A percentile compares a stretch with the other conserved stretches of the same genome.
phyloP scores from a whole-genome alignment of 2,329 filamentous ascomycete species.

The Aquanectria penicillioides region DNA sequence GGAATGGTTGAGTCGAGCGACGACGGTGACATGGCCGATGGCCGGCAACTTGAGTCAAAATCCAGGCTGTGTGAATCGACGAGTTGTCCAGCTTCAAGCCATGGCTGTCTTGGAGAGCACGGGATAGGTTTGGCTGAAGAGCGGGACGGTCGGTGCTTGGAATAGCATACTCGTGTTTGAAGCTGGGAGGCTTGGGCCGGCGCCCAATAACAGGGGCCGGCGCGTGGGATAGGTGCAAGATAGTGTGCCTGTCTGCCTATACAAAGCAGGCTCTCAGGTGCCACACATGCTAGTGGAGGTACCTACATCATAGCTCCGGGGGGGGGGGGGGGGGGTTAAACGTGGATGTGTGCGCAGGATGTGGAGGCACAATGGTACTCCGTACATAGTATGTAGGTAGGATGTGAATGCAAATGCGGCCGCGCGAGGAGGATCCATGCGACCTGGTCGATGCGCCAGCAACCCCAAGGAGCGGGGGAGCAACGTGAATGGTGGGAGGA shows the following conservation, averaged over 20 bases:
- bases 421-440: not conserved
- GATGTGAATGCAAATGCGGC: not conserved
- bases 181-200: constrained; percentile 12
- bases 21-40: constrained; percentile 22
- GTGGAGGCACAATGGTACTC: too few relatives aligned
- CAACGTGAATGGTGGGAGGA: constrained; percentile 15
- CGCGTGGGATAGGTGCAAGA: too few relatives aligned
- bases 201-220: constrained; percentile 1
- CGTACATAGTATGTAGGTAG: too few relatives aligned
- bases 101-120: not conserved
- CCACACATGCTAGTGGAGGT: too few relatives aligned
- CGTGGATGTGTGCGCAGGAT: too few relatives aligned
- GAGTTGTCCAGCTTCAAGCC: not conserved
- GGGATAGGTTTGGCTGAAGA: not conserved
- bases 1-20: constrained; percentile 26
- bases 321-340: too few relatives aligned
- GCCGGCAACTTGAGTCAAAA: constrained; percentile 3
- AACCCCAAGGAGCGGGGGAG: constrained; percentile 12
- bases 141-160: constrained; percentile 6
- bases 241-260: too few relatives aligned
- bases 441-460: not conserved
- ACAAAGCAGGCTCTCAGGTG: constrained; percentile 1
- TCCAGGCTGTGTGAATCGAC: not conserved
- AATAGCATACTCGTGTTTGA: constrained; percentile 19
- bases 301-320: too few relatives aligned